These are phyloP conservation scores for Arthromyces matolae DNA, from an alignment of 768 basidiomycete genomes.

Conservation along the genomic window DNA sequence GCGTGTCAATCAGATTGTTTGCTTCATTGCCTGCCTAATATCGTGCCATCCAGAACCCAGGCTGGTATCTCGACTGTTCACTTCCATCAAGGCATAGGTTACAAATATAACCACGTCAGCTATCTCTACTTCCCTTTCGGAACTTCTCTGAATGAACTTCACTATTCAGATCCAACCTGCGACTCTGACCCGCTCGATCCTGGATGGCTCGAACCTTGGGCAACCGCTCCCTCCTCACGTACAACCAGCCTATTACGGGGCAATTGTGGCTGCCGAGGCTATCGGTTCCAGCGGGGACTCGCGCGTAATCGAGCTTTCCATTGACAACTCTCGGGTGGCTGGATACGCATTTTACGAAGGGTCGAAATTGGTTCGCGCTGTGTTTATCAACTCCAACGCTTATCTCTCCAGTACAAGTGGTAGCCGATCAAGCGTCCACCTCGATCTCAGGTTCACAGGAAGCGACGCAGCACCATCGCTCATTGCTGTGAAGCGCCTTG, in stretches of 20 bases:
- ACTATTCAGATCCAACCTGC: conserved; percentile 56
- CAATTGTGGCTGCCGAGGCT: conserved; percentile 56
- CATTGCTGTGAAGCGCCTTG: conserved; percentile 45
- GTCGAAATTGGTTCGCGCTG: conserved; percentile 38
- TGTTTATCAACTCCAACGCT: conserved; percentile 59
- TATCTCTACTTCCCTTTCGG: background rate
- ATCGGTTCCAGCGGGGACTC: conserved; percentile 43
- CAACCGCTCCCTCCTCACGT: conserved; percentile 55
- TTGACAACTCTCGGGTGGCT: conserved; percentile 43
- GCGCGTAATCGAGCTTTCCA: conserved; percentile 42
- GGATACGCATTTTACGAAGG: conserved; percentile 63
- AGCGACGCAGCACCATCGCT: conserved; percentile 20
- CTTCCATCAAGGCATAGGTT: conserved; percentile 70
- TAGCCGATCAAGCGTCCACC: conserved; percentile 34
- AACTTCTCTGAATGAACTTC: background rate
- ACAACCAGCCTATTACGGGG: conserved; percentile 65
- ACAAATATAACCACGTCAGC: conserved; percentile 64
- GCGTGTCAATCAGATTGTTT: conserved; percentile 16
- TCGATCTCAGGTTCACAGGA: conserved; percentile 38
- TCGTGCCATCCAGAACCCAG: conserved; percentile 13
- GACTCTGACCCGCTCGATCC: conserved; percentile 51
- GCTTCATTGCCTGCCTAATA: background rate
- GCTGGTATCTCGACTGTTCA: conserved; percentile 51
- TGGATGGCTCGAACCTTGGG: conserved; percentile 49
- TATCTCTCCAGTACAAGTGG: conserved; percentile 36